Conservation (phyloP, 129 eudicot species). For the Pulicaria dysenterica region DNA sequence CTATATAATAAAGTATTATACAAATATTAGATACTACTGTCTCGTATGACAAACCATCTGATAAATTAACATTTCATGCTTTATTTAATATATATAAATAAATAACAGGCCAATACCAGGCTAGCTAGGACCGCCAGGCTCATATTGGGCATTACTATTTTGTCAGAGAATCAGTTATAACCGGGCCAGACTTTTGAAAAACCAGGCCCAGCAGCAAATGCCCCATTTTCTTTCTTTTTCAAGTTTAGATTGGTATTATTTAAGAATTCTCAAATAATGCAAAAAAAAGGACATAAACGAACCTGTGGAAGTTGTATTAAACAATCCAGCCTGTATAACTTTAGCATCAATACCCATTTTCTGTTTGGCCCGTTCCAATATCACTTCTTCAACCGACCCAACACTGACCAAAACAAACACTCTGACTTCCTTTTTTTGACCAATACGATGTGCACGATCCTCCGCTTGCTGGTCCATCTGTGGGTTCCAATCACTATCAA, state of each 20-base stretch:
- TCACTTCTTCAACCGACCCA: slow-evolving; percentile 96
- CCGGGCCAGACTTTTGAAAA: background rate
- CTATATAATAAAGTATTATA: background rate
- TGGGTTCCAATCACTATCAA: slow-evolving; percentile 99
- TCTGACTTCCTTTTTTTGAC: slow-evolving; percentile 95
- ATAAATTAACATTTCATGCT: no score
- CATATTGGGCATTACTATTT: no score
- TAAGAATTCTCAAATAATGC: background rate
- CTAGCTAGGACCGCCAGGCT: no score
- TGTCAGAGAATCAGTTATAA: no score
- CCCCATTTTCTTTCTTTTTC: no score
- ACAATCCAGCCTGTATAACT: slow-evolving; percentile 97
- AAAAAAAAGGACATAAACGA: slow-evolving; percentile 26
- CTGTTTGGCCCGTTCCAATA: slow-evolving; percentile 94
- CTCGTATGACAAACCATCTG: no score
- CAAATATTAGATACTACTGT: background rate
- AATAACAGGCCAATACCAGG: no score
- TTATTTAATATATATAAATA: no score
- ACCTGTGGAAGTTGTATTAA: slow-evolving; percentile 98
- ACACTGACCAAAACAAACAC: slow-evolving; percentile 89
- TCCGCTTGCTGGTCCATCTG: slow-evolving; percentile 98
- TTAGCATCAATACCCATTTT: slow-evolving; percentile 99
- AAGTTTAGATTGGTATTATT: no score
- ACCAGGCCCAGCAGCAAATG: background rate
- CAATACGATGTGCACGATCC: slow-evolving; percentile 98